Evolutionary conservation across 2,329 filamentous ascomycete genomes (phyloP), one percentile per base, ranked within the genome.

Genomic region (Botryotinia globosa): DNA sequence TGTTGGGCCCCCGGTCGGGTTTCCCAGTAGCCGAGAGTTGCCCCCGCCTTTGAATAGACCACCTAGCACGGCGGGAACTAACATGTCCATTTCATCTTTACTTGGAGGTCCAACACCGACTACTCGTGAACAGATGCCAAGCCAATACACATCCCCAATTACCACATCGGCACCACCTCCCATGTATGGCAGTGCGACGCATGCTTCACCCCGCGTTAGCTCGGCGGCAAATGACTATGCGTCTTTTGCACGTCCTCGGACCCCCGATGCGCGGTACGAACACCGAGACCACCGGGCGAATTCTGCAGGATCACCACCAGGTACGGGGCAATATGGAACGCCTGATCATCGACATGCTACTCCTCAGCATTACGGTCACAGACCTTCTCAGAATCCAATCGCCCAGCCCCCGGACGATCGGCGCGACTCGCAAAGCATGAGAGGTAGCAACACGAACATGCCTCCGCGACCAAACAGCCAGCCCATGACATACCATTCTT

Each of bases 81-180:
- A 88, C 82, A 92, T 92, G 90, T 91, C 90, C 64, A 92, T 92
- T 81, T 91, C 89, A n/a, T 90, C 90, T 62, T 88, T 93, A 82
- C 86, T 92, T 74, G 90, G 90, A 73, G 84, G 84, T 20, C 85
- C 87, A 76, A 78, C 85, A 64, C 82, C 85, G 67, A 83, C 82
- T 72, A 77, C 82, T 58, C 81, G 81, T 80, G 85, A 85, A 81
- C 84, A 84, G 75, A 80, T 81, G 69, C 81, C 81, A 69, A 82
- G 84, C 67, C 84, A 87, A 73, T 84, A 85, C 76, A 84, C 84
- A 74, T 85, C 85, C 71, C 82, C 83, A 58, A 80, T 83, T 34
- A 77, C 75, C 6, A 79, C 81, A 59, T 78, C 80, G 48, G 79
- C 78, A 45, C 75, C 75, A 54, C 78, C 70, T 64, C 72, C 85